phyloP scores from a whole-genome alignment of 2,329 filamentous ascomycete species.

The Trichothecium sympodiale region DNA sequence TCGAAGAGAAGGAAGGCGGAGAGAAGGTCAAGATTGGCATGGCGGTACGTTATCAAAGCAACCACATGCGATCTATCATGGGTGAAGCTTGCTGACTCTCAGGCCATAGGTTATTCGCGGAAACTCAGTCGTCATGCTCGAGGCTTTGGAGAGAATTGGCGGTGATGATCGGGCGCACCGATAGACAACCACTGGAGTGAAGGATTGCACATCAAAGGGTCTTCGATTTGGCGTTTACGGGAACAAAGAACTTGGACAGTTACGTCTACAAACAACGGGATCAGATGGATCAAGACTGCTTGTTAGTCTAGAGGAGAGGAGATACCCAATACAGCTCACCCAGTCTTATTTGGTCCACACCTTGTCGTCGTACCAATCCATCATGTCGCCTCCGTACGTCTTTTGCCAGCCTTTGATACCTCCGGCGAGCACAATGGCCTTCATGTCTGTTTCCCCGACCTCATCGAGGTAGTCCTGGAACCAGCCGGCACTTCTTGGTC shows the following conservation, averaged over 20 bases:
- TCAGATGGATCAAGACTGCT: neutral
- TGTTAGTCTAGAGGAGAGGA: neutral
- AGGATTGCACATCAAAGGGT: neutral
- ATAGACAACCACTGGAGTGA: neutral
- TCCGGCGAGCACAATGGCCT: conserved; percentile 36
- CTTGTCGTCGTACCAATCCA: conserved; percentile 33
- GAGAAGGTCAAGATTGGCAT: conserved; percentile 88
- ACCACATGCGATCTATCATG: neutral
- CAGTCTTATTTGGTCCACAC: conserved; percentile 16
- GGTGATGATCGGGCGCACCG: conserved; percentile 39
- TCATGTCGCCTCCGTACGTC: conserved; percentile 28
- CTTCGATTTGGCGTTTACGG: conserved; percentile 4
- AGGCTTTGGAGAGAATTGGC: conserved; percentile 62
- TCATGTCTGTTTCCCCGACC: conserved; percentile 24
- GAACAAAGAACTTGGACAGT: too few relatives aligned
- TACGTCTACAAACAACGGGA: too few relatives aligned
- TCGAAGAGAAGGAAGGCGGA: conserved; percentile 86
- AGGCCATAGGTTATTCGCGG: conserved; percentile 71
- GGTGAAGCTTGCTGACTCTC: conserved; percentile 18
- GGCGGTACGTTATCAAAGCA: conserved; percentile 53
- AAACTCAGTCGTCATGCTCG: conserved; percentile 97
- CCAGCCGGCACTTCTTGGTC: conserved; percentile 42
- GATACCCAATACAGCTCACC: neutral
- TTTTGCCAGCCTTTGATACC: conserved; percentile 45
- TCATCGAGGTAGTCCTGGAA: conserved; percentile 39